Evolutionary conservation across 1,284 basidiomycete species (phyloP).

Genomic region (Apiotrichum montevideense): DNA sequence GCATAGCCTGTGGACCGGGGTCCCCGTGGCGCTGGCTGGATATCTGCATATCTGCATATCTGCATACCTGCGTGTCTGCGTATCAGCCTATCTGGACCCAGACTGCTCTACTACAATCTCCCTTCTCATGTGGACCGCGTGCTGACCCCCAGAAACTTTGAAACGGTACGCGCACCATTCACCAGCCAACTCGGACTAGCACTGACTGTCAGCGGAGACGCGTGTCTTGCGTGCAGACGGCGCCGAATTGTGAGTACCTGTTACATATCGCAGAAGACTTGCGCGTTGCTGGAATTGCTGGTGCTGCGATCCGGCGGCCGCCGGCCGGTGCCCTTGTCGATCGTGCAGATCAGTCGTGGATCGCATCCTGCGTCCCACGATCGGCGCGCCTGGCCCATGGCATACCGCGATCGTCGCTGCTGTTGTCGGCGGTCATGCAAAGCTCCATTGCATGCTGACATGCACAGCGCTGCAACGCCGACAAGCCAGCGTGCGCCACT

Average conservation of each 20-base stretch:
- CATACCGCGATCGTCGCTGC: too few species aligned
- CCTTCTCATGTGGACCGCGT: too few species aligned
- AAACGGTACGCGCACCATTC: slow-evolving; percentile 10
- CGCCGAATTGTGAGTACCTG: slow-evolving; percentile 23
- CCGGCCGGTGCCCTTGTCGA: background rate
- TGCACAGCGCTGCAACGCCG: slow-evolving; percentile 25
- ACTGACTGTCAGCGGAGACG: slow-evolving; percentile 18
- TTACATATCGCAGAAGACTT: too few species aligned
- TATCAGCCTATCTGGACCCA: too few species aligned
- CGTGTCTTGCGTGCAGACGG: slow-evolving; percentile 27
- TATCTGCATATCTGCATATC: too few species aligned
- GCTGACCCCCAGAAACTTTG: slow-evolving; percentile 6
- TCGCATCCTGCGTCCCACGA: background rate
- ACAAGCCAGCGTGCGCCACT: slow-evolving; percentile 25
- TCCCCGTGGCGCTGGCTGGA: background rate
- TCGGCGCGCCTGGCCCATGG: background rate
- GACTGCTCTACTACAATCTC: too few species aligned
- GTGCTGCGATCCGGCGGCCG: background rate
- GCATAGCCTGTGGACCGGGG: too few species aligned
- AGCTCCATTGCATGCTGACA: background rate
- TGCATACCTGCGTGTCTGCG: too few species aligned
- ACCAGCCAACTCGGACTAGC: background rate
- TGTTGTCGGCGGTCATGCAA: too few species aligned
- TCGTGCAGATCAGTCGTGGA: background rate
- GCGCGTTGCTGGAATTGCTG: background rate